phyloP scores from a whole-genome alignment of 2,329 filamentous ascomycete species.

The Alternaria tenuissima region DNA sequence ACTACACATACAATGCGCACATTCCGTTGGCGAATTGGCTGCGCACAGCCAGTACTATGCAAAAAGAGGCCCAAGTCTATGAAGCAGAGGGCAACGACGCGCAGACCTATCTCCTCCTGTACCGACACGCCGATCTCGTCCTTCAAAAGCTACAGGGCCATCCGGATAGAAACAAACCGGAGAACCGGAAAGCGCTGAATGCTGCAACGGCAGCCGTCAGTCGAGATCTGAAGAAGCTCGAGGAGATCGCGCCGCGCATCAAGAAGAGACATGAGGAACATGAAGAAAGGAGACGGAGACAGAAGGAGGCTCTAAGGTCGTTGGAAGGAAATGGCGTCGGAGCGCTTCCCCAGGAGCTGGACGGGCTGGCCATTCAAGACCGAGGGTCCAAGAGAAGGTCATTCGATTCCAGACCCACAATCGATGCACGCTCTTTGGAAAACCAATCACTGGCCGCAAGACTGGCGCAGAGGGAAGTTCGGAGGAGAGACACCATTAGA shows the following conservation, averaged over 20 bases:
- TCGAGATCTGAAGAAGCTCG: slow-evolving; percentile 73
- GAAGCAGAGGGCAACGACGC: slow-evolving; percentile 84
- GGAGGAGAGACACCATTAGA: slow-evolving; percentile 42
- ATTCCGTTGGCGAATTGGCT: slow-evolving; percentile 84
- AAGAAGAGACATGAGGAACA: slow-evolving; percentile 69
- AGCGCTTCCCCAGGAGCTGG: slow-evolving; percentile 32
- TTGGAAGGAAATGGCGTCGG: slow-evolving; percentile 32
- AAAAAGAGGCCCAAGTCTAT: slow-evolving; percentile 86
- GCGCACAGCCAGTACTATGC: slow-evolving; percentile 78
- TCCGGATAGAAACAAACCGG: slow-evolving; percentile 74
- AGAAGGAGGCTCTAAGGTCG: slow-evolving; percentile 35
- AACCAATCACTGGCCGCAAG: slow-evolving; percentile 45
- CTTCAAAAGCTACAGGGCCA: slow-evolving; percentile 77
- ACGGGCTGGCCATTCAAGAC: slow-evolving; percentile 30
- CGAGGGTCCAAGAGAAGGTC: slow-evolving; percentile 28
- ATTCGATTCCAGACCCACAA: slow-evolving; percentile 37
- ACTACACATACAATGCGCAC: slow-evolving; percentile 80
- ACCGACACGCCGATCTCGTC: slow-evolving; percentile 86
- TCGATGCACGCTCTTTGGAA: slow-evolving; percentile 41
- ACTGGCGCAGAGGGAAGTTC: slow-evolving; percentile 48
- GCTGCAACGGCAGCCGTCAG: slow-evolving; percentile 69
- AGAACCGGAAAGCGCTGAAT: slow-evolving; percentile 63
- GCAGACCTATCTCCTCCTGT: slow-evolving; percentile 89
- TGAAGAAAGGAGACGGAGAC: slow-evolving; percentile 35
- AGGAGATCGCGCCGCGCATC: slow-evolving; percentile 81